Conservation (phyloP, 2,329 filamentous ascomycete species). For the Coleophoma cylindrospora region DNA sequence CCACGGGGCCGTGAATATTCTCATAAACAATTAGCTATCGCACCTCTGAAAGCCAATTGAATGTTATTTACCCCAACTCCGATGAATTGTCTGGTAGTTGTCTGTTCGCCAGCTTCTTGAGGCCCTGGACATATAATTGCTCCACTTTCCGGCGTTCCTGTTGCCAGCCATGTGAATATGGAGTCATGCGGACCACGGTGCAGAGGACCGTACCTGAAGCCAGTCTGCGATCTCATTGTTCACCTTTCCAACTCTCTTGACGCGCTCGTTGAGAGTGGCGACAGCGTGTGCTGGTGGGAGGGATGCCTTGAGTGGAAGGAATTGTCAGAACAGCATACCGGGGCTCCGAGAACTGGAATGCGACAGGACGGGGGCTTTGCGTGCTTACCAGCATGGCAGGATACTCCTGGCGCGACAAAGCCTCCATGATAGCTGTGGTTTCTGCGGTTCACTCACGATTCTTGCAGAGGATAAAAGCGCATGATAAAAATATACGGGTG, state of each 20-base stretch:
- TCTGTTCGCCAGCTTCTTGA: conserved; percentile 75
- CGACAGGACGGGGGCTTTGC: conserved; percentile 6
- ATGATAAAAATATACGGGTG: conserved; percentile 20
- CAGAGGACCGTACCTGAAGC: conserved; percentile 65
- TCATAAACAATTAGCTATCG: conserved; percentile 33
- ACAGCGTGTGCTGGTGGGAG: conserved; percentile 81
- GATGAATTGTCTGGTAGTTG: conserved; percentile 69
- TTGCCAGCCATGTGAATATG: conserved; percentile 12
- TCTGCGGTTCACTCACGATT: conserved; percentile 14
- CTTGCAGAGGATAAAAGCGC: conserved; percentile 16
- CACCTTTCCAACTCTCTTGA: conserved; percentile 79
- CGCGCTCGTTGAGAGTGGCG: conserved; percentile 75
- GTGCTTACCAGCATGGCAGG: conserved; percentile 82
- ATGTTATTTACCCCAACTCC: conserved; percentile 71
- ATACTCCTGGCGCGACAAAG: conserved; percentile 83
- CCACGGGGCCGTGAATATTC: conserved; percentile 89
- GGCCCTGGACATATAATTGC: conserved; percentile 77
- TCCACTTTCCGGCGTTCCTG: conserved; percentile 92
- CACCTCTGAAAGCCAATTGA: conserved; percentile 1
- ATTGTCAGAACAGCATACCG: conserved; percentile 4
- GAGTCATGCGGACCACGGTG: conserved; percentile 6
- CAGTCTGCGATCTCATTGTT: conserved; percentile 94
- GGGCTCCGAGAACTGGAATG: conserved; percentile 10
- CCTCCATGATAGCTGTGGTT: conserved; percentile 52
- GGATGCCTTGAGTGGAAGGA: conserved; percentile 52